These are phyloP conservation scores for Miamiensis avidus DNA, from an alignment of 169 alveolate species.

Conservation along the genomic window DNA sequence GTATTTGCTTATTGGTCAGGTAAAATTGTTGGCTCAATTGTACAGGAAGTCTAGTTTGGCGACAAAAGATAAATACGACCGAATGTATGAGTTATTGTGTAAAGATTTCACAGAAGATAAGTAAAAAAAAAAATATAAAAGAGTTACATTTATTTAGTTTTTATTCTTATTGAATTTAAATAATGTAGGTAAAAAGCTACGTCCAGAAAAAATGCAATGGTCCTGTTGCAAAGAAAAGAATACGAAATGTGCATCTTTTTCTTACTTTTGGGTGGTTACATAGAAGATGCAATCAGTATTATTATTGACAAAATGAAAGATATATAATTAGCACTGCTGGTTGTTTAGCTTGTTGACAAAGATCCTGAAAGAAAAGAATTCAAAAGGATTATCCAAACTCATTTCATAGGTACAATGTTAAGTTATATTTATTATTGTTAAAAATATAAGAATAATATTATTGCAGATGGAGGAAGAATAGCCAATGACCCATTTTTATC, in stretches of 20 bases:
- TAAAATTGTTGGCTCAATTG: not conserved
- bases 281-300: slow-evolving; percentile 6
- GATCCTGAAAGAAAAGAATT: slow-evolving; percentile 6
- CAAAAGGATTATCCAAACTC: not conserved
- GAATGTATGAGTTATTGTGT: not conserved
- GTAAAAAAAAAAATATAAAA: not conserved
- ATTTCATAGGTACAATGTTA: not conserved
- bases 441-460: too few species aligned
- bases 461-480: not conserved
- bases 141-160: too few species aligned
- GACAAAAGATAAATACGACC: too few species aligned
- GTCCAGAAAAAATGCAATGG: slow-evolving; percentile 4
- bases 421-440: too few species aligned
- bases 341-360: slow-evolving; percentile 6
- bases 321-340: slow-evolving; percentile 13
- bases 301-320: slow-evolving; percentile 28
- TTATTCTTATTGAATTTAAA: too few species aligned
- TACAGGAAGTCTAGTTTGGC: not conserved
- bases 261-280: slow-evolving; percentile 2
- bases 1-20: not conserved
- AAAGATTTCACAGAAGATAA: not conserved
- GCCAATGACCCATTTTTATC: slow-evolving; percentile 15
- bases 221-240: not conserved
- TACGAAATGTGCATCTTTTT: slow-evolving; percentile 9
- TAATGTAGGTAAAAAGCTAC: not conserved